These are phyloP conservation scores for Talaromyces sp. DNA, from an alignment of 2,329 filamentous ascomycete genomes.

Conservation along the genomic window DNA sequence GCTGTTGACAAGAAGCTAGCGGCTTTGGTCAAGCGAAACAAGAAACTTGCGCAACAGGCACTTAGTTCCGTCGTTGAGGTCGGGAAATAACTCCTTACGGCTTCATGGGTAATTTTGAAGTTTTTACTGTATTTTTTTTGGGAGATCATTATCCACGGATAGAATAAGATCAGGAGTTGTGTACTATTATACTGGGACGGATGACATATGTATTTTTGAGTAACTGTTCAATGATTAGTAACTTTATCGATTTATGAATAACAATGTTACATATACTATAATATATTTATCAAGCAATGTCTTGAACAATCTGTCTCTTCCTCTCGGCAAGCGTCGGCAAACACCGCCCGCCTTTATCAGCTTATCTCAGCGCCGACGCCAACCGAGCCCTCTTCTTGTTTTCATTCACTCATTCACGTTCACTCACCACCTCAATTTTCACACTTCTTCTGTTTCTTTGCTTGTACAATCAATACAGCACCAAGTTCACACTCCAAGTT, in stretches of 20 bases:
- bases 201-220: background rate
- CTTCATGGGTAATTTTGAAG: background rate
- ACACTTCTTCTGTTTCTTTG: background rate
- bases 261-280: background rate
- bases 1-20: constrained; percentile 43
- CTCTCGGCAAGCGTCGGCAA: constrained; percentile 7
- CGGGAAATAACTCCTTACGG: constrained; percentile 13
- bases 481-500: background rate
- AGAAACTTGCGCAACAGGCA: constrained; percentile 43
- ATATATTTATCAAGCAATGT: too few relatives aligned
- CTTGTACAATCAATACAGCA: too few relatives aligned
- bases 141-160: background rate
- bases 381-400: constrained; percentile 25
- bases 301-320: background rate
- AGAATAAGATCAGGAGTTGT: background rate
- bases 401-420: background rate
- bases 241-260: background rate
- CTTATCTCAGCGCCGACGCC: constrained; percentile 20
- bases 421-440: background rate
- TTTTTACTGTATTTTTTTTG: background rate
- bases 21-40: constrained; percentile 42
- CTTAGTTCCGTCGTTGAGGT: constrained; percentile 29
- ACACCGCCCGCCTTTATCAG: background rate
- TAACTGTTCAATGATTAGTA: background rate
- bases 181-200: background rate